A percentile compares a stretch with the other conserved stretches of the same genome.
phyloP scores from a whole-genome alignment of 306 rosid species.

The Vigna unguiculata region DNA sequence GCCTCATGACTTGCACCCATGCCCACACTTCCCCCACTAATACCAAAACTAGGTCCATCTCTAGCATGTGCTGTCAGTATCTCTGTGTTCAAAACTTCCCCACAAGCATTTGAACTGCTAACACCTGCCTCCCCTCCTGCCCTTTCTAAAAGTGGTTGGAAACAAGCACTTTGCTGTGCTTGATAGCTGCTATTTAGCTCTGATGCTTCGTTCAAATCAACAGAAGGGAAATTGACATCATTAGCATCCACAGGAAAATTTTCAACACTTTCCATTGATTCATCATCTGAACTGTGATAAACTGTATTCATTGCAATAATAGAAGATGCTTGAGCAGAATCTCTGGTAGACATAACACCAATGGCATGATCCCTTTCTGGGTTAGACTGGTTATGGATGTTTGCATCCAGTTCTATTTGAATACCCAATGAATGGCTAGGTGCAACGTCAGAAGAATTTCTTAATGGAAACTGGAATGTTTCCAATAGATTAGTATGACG shows the following conservation, averaged over 20 bases:
- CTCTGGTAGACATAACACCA: slow-evolving; percentile 71
- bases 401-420: slow-evolving; percentile 54
- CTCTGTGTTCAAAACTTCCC: slow-evolving; percentile 91
- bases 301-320: slow-evolving; percentile 89
- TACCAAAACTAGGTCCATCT: slow-evolving; percentile 92
- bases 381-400: slow-evolving; percentile 46
- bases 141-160: slow-evolving; percentile 69
- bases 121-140: slow-evolving; percentile 80
- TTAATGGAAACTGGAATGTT: slow-evolving; percentile 60
- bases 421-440: slow-evolving; percentile 77
- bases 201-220: slow-evolving; percentile 91
- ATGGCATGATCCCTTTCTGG: slow-evolving; percentile 65
- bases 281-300: slow-evolving; percentile 72
- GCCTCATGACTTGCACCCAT: slow-evolving; percentile 99
- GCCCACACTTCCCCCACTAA: slow-evolving; percentile 99
- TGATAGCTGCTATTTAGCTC: slow-evolving; percentile 86
- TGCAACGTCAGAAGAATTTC: slow-evolving; percentile 70
- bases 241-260: slow-evolving; percentile 75
- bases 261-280: slow-evolving; percentile 99
- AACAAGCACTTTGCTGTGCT: slow-evolving; percentile 83
- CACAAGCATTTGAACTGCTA: slow-evolving; percentile 96
- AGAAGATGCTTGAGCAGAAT: slow-evolving; percentile 92
- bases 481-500: slow-evolving; percentile 67
- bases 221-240: slow-evolving; percentile 77
- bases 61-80: slow-evolving; percentile 76